Evolutionary conservation across 352 stramenopile genomes (phyloP), one percentile per base, ranked within the genome.

Genomic region (Pythium sukuiense): DNA sequence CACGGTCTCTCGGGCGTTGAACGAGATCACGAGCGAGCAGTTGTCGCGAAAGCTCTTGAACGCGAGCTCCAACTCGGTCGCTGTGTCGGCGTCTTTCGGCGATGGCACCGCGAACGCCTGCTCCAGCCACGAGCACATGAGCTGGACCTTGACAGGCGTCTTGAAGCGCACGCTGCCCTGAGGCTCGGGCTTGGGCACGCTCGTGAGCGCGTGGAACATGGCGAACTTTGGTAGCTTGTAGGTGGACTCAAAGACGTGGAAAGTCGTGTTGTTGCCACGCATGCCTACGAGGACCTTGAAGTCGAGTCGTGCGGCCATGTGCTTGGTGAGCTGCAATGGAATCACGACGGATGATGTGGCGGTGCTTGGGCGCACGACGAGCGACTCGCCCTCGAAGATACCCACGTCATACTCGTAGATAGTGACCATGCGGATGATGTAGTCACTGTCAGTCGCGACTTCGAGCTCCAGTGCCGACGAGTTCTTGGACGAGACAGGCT

Each of bases 201-300:
- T 45, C 8, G 74, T 67, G 29, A 96, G 71, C 29, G 84, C 77
- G 37, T 77, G 67, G 67, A 96, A 97, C 58, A 80, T 81, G 56
- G 88, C 87, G 54, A 98, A 98, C 67, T 93, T 96, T 18, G 90
- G 85, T 20, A 98, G 53, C 13, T 68, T 71, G 63, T 90, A 90
- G 11, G 73, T 72, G 12, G 77, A 69, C 61, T 98, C 91, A 64
- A 97, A 97, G 18, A 97, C 80, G 65, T 96, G 89, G 60, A 97
- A 93, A 18, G 80, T 82, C 18, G 76, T 72, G 45, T 86, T 81
- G 63, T 89, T 89, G 53, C 85, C 87, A 4, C 92, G 86, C 41
- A 79, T 85, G n/a, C 87, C 87, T 20, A 97, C 89, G 53, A 90
- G 73, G 39, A 89, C 71, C 61, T 86, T 91, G 50, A 92, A 74